phyloP scores from a whole-genome alignment of 2,329 filamentous ascomycete species.

The Cercospora brassicicola region DNA sequence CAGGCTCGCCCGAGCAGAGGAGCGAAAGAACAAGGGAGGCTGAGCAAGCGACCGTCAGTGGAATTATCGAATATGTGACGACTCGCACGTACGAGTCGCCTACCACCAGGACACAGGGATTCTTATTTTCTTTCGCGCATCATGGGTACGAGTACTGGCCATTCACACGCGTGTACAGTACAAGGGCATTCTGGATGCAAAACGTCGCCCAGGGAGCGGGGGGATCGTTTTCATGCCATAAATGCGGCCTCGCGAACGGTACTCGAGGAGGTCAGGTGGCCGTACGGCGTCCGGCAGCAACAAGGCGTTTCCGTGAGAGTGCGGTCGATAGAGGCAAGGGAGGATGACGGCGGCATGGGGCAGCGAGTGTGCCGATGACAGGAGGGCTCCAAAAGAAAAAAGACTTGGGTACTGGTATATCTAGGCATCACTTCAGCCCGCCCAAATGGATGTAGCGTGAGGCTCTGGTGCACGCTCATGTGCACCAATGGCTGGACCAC shows the following conservation, averaged over 20 bases:
- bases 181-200: background rate
- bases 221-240: background rate
- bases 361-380: background rate
- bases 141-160: background rate
- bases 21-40: constrained; percentile 56
- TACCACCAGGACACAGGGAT: background rate
- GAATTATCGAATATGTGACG: background rate
- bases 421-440: constrained; percentile 1
- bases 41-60: constrained; percentile 11
- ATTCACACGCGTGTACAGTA: constrained; percentile 6
- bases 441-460: constrained; percentile 2
- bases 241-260: background rate
- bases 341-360: background rate
- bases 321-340: background rate
- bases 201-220: background rate
- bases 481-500: background rate
- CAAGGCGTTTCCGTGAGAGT: background rate
- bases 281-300: background rate
- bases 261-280: background rate
- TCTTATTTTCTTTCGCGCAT: background rate
- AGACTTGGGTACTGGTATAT: constrained; percentile 3
- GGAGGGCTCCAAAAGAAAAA: background rate
- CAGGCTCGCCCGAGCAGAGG: constrained; percentile 78
- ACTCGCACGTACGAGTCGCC: background rate
- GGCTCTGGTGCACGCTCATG: constrained; percentile 2